Conservation (phyloP, 2,329 filamentous ascomycete genomes). For the Talaromyces marneffei region DNA sequence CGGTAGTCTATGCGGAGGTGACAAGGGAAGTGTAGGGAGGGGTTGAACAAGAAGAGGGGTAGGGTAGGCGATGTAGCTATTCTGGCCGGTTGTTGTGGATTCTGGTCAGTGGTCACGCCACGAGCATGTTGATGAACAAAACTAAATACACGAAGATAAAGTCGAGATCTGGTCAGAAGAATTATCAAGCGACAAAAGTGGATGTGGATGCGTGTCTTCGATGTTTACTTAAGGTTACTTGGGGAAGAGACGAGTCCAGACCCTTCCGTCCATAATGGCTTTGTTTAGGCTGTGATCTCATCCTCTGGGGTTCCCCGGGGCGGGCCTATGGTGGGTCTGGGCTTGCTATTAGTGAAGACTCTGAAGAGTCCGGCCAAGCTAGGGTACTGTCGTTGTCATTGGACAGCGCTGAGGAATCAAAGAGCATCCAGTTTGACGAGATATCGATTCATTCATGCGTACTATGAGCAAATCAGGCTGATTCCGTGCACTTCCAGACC, state of each 20-base stretch:
- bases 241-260: not conserved
- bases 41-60: slow-evolving; percentile 1
- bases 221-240: not conserved
- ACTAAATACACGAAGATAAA: not conserved
- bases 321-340: not conserved
- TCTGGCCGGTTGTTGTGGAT: not conserved
- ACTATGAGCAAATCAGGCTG: not conserved
- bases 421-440: not conserved
- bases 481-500: not conserved
- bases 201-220: not conserved
- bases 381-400: not conserved
- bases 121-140: not conserved
- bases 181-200: not conserved
- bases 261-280: not conserved
- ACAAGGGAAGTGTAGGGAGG: not conserved
- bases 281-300: not conserved
- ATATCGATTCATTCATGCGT: not conserved
- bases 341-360: not conserved
- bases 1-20: not conserved
- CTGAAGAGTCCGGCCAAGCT: not conserved
- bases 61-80: slow-evolving; percentile 5
- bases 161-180: not conserved
- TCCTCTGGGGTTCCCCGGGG: not conserved
- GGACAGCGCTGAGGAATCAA: not conserved
- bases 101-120: not conserved